Conservation (phyloP, 306 rosid genomes). For the Trifolium repens region DNA sequence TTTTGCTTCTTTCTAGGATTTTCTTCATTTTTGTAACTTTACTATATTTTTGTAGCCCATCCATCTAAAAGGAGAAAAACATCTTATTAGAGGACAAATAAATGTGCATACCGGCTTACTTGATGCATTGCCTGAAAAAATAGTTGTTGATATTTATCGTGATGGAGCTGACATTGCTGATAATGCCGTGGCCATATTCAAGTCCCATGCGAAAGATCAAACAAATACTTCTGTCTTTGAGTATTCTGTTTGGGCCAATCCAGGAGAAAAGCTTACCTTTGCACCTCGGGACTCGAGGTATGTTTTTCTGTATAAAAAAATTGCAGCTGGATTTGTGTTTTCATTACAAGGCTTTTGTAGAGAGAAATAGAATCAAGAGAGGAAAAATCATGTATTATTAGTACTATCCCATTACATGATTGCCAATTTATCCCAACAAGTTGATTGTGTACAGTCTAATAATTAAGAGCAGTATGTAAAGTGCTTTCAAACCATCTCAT, state of each 20-base stretch:
- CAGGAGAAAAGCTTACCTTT: slow-evolving; percentile 73
- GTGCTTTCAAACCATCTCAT: slow-evolving; percentile 8
- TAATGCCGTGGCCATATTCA: slow-evolving; percentile 53
- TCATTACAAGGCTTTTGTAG: slow-evolving; percentile 8
- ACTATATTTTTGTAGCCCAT: slow-evolving; percentile 62
- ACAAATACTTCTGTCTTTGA: slow-evolving; percentile 58
- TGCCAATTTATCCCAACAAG: slow-evolving; percentile 6
- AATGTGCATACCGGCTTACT: slow-evolving; percentile 60
- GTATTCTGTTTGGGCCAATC: slow-evolving; percentile 78
- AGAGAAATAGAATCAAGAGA: slow-evolving; percentile 27
- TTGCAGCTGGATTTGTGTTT: slow-evolving; percentile 29
- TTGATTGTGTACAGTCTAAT: slow-evolving; percentile 20
- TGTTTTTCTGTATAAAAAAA: slow-evolving; percentile 33
- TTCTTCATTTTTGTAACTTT: slow-evolving; percentile 14
- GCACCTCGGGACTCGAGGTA: slow-evolving; percentile 89
- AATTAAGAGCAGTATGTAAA: slow-evolving; percentile 9
- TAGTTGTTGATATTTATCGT: slow-evolving; percentile 67
- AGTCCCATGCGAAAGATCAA: slow-evolving; percentile 59
- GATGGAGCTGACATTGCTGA: slow-evolving; percentile 52
- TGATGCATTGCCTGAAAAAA: slow-evolving; percentile 66
- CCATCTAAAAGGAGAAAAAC: slow-evolving; percentile 83
- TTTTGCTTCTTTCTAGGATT: slow-evolving; percentile 20
- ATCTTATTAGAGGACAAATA: slow-evolving; percentile 83
- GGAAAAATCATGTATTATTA: slow-evolving; percentile 4
- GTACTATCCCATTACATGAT: slow-evolving; percentile 20